A percentile compares a stretch with the other conserved stretches of the same genome.
phyloP scores from a whole-genome alignment of 2,329 filamentous ascomycete species.

The Fusarium brachygibbosum region DNA sequence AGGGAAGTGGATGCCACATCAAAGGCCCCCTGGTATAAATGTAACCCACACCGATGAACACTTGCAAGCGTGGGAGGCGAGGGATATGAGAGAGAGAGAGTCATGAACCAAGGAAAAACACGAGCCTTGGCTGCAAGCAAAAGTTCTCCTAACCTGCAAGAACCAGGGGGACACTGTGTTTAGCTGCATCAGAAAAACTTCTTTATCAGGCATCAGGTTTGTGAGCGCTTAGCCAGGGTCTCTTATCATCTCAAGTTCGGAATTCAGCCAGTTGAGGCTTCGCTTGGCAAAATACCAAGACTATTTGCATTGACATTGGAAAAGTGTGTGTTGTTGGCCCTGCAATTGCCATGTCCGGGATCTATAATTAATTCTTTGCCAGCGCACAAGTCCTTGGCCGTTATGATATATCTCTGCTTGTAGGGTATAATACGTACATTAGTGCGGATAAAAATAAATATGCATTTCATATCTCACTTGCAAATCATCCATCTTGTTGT shows the following conservation, averaged over 20 bases:
- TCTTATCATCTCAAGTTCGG: not conserved
- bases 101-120: slow-evolving; percentile 14
- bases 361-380: not conserved
- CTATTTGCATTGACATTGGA: not conserved
- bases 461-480: not conserved
- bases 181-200: slow-evolving; percentile 7
- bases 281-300: slow-evolving; percentile 2
- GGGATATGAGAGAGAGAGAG: not conserved
- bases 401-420: not conserved
- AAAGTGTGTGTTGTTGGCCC: not conserved
- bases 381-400: slow-evolving; percentile 1
- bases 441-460: slow-evolving; percentile 2
- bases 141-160: slow-evolving; percentile 25
- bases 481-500: not conserved
- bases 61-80: not conserved
- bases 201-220: slow-evolving; percentile 13
- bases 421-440: not conserved
- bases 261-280: slow-evolving; percentile 1
- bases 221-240: slow-evolving; percentile 5
- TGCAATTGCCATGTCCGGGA: not conserved
- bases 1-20: slow-evolving; percentile 3
- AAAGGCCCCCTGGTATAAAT: not conserved
- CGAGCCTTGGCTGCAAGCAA: slow-evolving; percentile 31
- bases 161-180: slow-evolving; percentile 4
- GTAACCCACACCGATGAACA: not conserved